A percentile compares a stretch with the other conserved stretches of the same genome.
phyloP scores from a whole-genome alignment of 495 filamentous ascomycete species.

The Xylaria acuta region DNA sequence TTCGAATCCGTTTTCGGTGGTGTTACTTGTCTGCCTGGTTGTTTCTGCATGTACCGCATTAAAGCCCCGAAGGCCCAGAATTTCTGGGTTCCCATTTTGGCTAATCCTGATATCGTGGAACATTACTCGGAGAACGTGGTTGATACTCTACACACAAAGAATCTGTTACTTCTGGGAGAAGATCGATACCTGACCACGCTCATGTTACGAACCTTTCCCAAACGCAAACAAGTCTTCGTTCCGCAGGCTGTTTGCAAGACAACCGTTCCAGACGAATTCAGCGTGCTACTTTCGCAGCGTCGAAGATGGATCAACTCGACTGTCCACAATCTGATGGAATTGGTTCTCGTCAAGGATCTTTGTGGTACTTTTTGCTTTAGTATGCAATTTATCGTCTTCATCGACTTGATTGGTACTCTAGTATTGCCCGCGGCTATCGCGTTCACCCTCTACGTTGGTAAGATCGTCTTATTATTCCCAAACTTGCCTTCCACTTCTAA shows the following conservation, averaged over 20 bases:
- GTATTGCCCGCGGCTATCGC: constrained; percentile 95
- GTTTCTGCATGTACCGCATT: constrained; percentile 99
- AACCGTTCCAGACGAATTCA: constrained; percentile 91
- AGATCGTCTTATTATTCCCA: constrained; percentile 41
- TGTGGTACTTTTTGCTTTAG: constrained; percentile 99
- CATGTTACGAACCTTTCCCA: constrained; percentile 98
- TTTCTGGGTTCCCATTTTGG: constrained; percentile 99
- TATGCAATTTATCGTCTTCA: constrained; percentile 98
- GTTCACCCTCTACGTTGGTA: constrained; percentile 95
- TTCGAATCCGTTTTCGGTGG: constrained; percentile 99
- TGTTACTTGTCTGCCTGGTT: constrained; percentile 98
- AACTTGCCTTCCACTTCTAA: constrained; percentile 29
- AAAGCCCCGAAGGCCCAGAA: constrained; percentile 98
- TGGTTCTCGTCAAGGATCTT: constrained; percentile 92
- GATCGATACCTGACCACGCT: constrained; percentile 97
- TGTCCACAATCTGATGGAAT: constrained; percentile 97
- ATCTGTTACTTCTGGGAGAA: constrained; percentile 91
- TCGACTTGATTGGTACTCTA: constrained; percentile 92
- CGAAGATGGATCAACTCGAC: constrained; percentile 99
- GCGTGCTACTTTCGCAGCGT: constrained; percentile 89
- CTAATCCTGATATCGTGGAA: constrained; percentile 98
- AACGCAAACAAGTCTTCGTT: constrained; percentile 98
- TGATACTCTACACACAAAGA: constrained; percentile 99
- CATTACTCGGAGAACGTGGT: constrained; percentile 99
- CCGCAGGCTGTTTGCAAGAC: constrained; percentile 99